Base-by-base conservation (phyloP, 805 yeast species). In the Yarrowia osloensis region DNA sequence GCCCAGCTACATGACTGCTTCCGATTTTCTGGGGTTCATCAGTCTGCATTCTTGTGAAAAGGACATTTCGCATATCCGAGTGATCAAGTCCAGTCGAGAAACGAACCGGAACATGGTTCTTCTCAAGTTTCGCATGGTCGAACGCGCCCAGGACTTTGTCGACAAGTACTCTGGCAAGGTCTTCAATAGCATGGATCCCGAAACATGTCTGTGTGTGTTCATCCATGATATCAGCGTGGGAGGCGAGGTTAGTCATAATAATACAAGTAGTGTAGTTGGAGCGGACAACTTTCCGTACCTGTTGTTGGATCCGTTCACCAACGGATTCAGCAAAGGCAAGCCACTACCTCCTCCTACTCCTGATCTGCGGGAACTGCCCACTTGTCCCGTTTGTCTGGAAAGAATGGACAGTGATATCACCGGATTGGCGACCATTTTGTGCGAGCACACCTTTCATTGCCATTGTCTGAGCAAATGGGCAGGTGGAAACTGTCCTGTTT, bases 401-500 rank as follows among this genome's bases (percentile, higher is more conserved):
- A 80, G 96, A 68, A 87, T 92, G 88, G 98, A 92, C 74, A 81
- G 92, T 0, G 85, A 84, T 24, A 80, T 89, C 4, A 86, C 96
- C 0, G 98, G 98, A 0, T 79, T 92, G 12, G 78, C 91, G 6
- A 93, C 97, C 0, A 92, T 90, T 37, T 92, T 95, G 1, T 93
- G 97, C 70, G 97, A 91, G 74, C 98, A 92, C 74, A 90, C 97
- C 0, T 92, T 91, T 76, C 97, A 92, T 75, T 92, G 97, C 71
- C 89, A 85, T 71, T 93, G 97, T 74, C 80, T 92, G 62, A 86
- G 91, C 54, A 89, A 88, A 76, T 92, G 97, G 97, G 85, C 85
- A 67, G 97, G 91, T 74, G 95, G 91, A 68, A 85, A 90, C 29
- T 92, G 98, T 74, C 97, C 97, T 0, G 93, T 92, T 2, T 92